A percentile compares a stretch with the other conserved stretches of the same genome.
phyloP scores from a whole-genome alignment of 768 basidiomycete species.

The Leucosporidium scottii region DNA sequence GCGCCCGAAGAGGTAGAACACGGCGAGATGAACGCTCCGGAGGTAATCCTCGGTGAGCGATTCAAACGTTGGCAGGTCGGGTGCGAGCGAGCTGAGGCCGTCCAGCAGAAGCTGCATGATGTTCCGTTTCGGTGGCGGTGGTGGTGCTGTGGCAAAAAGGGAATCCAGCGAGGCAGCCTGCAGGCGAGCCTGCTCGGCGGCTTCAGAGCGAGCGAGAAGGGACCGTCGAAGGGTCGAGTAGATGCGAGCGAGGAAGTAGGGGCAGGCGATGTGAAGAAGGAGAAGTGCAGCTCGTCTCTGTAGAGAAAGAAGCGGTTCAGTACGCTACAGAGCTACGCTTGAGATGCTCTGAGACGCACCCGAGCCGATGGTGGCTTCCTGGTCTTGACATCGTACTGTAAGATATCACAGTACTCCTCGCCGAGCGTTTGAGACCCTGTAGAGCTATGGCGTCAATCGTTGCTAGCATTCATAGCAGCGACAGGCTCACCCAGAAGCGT shows the following conservation, averaged over 20 bases:
- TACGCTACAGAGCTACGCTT: not conserved
- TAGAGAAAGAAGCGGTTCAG: not conserved
- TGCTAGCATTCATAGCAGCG: not conserved
- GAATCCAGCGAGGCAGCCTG: constrained; percentile 8
- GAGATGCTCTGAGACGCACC: constrained; percentile 5
- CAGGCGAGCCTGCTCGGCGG: not conserved
- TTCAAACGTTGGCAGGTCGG: constrained; percentile 34
- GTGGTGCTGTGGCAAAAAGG: constrained; percentile 18
- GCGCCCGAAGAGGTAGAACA: constrained; percentile 38
- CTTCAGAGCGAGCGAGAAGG: constrained; percentile 13
- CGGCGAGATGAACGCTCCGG: constrained; percentile 34
- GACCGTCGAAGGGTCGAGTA: constrained; percentile 19
- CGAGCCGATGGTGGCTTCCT: constrained; percentile 21
- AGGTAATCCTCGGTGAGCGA: constrained; percentile 34
- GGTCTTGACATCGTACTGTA: constrained; percentile 29
- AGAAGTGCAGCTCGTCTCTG: constrained; percentile 33
- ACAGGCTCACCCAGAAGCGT: constrained; percentile 33
- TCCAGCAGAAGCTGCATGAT: constrained; percentile 1
- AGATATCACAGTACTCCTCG: constrained; percentile 38
- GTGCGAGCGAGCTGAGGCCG: constrained; percentile 4
- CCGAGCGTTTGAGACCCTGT: constrained; percentile 38
- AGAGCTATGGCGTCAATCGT: not conserved
- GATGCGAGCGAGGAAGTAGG: constrained; percentile 29
- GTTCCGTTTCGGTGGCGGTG: not conserved
- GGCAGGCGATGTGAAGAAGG: constrained; percentile 31